Percentiles rank a stretch among this genome's conserved stretches.
Conservation (phyloP, 2,329 filamentous ascomycete species). For the Apiospora koreana region DNA sequence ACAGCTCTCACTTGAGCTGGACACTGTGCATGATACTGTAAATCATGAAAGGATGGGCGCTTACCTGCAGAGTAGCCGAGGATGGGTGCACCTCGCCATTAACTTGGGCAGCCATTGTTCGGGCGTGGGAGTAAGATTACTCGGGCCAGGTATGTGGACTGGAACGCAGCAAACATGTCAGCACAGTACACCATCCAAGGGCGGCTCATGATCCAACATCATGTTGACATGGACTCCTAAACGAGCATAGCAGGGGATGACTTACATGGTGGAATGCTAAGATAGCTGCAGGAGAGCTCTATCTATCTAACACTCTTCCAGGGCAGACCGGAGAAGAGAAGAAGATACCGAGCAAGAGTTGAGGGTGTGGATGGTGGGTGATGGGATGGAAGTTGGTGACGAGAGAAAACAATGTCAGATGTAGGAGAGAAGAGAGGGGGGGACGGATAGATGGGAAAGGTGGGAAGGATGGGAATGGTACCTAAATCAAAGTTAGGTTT, state of each 20-base stretch:
- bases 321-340: background rate
- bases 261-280: background rate
- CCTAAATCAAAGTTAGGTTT: constrained; percentile 3
- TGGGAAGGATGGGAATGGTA: background rate
- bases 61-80: constrained; percentile 35
- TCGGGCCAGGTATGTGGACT: constrained; percentile 8
- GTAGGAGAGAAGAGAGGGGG: background rate
- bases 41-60: constrained; percentile 11
- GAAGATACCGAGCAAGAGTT: background rate
- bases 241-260: background rate
- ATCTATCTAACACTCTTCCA: background rate
- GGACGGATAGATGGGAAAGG: background rate
- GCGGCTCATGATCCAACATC: background rate
- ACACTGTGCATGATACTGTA: background rate
- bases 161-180: background rate
- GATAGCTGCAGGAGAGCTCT: background rate
- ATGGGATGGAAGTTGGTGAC: background rate
- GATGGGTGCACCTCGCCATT: constrained; percentile 35
- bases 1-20: background rate
- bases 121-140: constrained; percentile 1
- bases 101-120: constrained; percentile 33
- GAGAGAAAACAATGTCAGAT: background rate
- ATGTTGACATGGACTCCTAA: background rate
- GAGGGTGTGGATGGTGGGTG: background rate
- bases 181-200: background rate